Evolutionary conservation across 805 yeast species (phyloP), one percentile per base, ranked within the genome.

Genomic region (Cyberlindnera nakhonratchasimensis): DNA sequence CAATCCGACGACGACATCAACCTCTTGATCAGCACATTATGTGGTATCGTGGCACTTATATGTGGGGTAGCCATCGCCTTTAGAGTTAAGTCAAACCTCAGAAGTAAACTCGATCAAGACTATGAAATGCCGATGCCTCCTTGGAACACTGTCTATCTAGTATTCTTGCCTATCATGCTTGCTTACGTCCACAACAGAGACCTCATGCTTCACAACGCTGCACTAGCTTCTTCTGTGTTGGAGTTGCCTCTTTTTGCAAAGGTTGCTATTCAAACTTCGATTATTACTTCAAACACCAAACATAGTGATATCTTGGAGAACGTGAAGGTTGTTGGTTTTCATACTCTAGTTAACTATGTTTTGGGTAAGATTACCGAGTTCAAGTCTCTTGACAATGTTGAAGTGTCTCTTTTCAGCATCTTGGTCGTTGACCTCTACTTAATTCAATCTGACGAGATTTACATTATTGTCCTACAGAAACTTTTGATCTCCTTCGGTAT

Each of bases 331-430:
- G 52, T 63, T 22, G 39, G 51, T 3, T 26, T 55, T 6, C 65
- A 67, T 40, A 43, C 48, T 18, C 32, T 45, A 5, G 34, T 66
- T 8, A 53, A 59, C 25, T 51, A 42, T n/a, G 34, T 53, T 2
- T 44, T 69, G 16, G 52, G 55, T 2, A 44, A 43, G 20, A 47
- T 66, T 6, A 57, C 70, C 10, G 53, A 64, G 32, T 45, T 64
- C 44, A 66, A 63, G 50, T 67, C 72, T 33, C 52, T 68, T 40
- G 69, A 65, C 41, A 42, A 46, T 6, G 57, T 67, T 12, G 74
- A 69, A 31, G 66, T 66, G 34, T 59, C 65, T 22, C 22, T 69
- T 14, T 69, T 69, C 50, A 62, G 69, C 42, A 58, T 66, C 16
- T 40, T 65, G 22, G 37, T 65, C 10, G 61, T 68, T 2, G 67